Evolutionary conservation across 1,284 basidiomycete genomes (phyloP), one percentile per base, ranked within the genome.

Genomic region (Ceratobasidium sp.): DNA sequence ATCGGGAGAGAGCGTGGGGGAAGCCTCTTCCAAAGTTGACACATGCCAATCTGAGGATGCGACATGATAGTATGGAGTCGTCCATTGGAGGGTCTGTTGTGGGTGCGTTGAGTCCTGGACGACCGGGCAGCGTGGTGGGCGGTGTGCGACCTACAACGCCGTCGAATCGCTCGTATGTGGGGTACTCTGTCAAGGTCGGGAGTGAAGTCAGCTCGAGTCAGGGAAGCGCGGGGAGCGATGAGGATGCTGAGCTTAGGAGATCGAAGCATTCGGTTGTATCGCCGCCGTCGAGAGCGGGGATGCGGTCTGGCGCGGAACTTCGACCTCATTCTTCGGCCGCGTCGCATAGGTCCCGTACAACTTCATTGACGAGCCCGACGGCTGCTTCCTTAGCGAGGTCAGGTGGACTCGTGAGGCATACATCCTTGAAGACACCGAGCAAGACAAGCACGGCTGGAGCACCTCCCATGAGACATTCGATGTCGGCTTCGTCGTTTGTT

Each of bases 201-300:
- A 71, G 67, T 50, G 67, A 71, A 60, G 67, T 71, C 15, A 59
- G 54, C 29, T 59, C 54, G 22, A 71, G 67, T 44, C 53, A 71
- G 27, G 67, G 67, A 29, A 71, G 67, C 29, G 67, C 67, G 15
- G 67, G 65, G 33, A 71, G 67, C 54, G 67, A 71, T 22, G 54
- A 71, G 31, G 67, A 71, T 24, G 33, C 67, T 6, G n/a, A 57
- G 19, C 33, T 29, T 6, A 41, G 67, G 22, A 17, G 67, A 27
- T 24, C 36, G 7, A 36, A 54, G 8, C 33, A 60, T 29, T 19
- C 41, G 31, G 48, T 45, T 29, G 48, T 59, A 33, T 41, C 50
- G 14, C 44, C 33, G 44, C 44, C 60, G 22, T 31, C 41, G 41
- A 24, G 11, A 15, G 14, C n/a, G 6, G 64, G 48, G 24, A 41